Conservation (phyloP, 2,329 filamentous ascomycete genomes). For the Trichocomaceae sp. region DNA sequence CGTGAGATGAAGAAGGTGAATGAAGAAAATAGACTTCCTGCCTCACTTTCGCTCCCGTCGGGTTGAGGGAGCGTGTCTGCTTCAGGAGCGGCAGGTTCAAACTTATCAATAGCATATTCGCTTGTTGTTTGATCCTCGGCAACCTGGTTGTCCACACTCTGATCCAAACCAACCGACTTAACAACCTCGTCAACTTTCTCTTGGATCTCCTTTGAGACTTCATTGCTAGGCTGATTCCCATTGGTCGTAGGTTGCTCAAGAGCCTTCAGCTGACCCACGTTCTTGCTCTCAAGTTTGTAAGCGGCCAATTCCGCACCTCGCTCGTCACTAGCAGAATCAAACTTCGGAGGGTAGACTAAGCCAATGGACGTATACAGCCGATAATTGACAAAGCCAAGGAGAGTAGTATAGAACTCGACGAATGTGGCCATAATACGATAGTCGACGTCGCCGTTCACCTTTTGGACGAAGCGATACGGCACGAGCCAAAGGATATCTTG, state of each 20-base stretch:
- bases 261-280: conserved; percentile 41
- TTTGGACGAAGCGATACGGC: conserved; percentile 96
- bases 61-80: conserved; percentile 85
- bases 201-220: conserved; percentile 64
- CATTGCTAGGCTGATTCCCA: conserved; percentile 45
- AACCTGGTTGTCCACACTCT: conserved; percentile 38
- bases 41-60: conserved; percentile 56
- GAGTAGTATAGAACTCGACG: conserved; percentile 95
- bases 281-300: conserved; percentile 78
- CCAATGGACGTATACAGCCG: conserved; percentile 85
- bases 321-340: conserved; percentile 80
- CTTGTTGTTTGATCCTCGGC: conserved; percentile 44
- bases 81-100: conserved; percentile 74
- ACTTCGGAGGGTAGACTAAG: conserved; percentile 91
- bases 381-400: conserved; percentile 95
- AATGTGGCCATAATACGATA: conserved; percentile 99
- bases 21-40: conserved; percentile 72
- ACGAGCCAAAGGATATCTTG: conserved; percentile 97
- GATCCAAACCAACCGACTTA: conserved; percentile 35
- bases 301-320: conserved; percentile 82
- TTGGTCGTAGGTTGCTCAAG: conserved; percentile 50
- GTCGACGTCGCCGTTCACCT: conserved; percentile 87
- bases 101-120: conserved; percentile 74
- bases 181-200: conserved; percentile 56
- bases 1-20: conserved; percentile 90